Evolutionary conservation across 192 early-diverging fungal genomes (phyloP).

Genomic region (Gonapodya prolifera): DNA sequence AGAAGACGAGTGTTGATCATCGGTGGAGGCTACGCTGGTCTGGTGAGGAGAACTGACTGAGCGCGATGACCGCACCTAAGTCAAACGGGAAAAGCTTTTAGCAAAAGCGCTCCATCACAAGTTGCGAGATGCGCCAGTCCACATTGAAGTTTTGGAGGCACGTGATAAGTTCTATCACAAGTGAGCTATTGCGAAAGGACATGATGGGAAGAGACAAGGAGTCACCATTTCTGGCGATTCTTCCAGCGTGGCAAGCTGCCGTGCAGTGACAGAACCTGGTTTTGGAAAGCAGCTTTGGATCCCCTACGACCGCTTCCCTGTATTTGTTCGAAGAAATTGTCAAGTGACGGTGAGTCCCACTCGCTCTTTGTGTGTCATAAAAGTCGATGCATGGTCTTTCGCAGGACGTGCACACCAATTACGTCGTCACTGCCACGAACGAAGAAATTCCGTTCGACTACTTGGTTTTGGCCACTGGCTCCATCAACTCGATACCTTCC

Average conservation of each 20-base stretch:
- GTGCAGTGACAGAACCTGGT: neutral
- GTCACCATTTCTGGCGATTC: neutral
- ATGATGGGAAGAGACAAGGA: neutral
- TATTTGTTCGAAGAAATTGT: neutral
- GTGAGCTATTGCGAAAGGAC: neutral
- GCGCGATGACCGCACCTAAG: neutral
- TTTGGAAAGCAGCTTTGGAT: neutral
- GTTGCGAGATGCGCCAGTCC: neutral
- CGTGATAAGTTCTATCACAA: neutral
- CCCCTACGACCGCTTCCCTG: neutral
- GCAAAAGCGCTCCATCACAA: neutral
- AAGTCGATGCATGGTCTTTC: neutral
- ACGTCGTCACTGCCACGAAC: constrained; percentile 32
- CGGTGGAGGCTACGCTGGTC: neutral
- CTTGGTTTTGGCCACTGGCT: constrained; percentile 50
- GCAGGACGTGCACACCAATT: constrained; percentile 18
- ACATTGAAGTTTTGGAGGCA: neutral
- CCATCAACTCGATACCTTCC: constrained; percentile 31
- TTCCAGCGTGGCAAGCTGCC: neutral
- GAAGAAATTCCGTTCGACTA: constrained; percentile 46
- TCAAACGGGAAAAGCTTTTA: neutral
- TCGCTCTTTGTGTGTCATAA: neutral
- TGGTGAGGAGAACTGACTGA: neutral
- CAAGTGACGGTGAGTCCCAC: neutral
- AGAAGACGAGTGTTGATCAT: neutral